Percentiles rank a stretch among this genome's conserved stretches.
These are phyloP conservation scores for Chlorella sp. DNA, from an alignment of 139 green algal genomes.

Conservation along the genomic window DNA sequence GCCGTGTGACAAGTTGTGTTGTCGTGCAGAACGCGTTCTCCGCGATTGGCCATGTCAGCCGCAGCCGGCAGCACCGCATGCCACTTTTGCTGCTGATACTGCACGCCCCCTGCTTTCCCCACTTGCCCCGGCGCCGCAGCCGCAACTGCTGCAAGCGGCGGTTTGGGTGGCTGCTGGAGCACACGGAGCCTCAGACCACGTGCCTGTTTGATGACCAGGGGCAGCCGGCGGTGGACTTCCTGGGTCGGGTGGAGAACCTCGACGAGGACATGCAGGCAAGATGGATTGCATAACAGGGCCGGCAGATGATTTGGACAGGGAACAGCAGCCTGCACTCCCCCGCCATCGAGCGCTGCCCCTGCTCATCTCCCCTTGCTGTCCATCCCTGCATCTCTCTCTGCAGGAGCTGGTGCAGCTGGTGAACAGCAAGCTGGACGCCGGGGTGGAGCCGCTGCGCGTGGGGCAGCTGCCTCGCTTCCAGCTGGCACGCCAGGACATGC, in stretches of 20 bases:
- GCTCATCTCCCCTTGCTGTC: not conserved
- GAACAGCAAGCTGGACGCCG: slow-evolving; percentile 7
- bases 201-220: slow-evolving; percentile 36
- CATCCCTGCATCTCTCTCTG: not conserved
- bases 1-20: not conserved
- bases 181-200: slow-evolving; percentile 25
- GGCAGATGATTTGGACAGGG: too few relatives aligned
- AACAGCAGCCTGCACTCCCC: too few relatives aligned
- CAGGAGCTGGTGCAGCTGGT: slow-evolving; percentile 16
- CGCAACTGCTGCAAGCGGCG: slow-evolving; percentile 25
- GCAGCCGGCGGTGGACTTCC: slow-evolving; percentile 20
- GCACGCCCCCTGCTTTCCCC: too few relatives aligned
- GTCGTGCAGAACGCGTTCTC: too few relatives aligned
- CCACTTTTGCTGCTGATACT: too few relatives aligned
- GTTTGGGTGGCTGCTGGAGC: slow-evolving; percentile 38
- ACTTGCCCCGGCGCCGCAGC: not conserved
- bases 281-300: too few relatives aligned
- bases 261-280: slow-evolving; percentile 26
- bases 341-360: not conserved
- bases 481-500: slow-evolving; percentile 8
- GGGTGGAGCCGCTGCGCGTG: slow-evolving; percentile 17
- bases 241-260: slow-evolving; percentile 22
- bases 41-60: too few relatives aligned
- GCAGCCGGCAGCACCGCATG: too few relatives aligned
- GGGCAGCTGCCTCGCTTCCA: slow-evolving; percentile 2